Base-by-base conservation (phyloP, 352 stramenopile species). In the Pythium brassicae region DNA sequence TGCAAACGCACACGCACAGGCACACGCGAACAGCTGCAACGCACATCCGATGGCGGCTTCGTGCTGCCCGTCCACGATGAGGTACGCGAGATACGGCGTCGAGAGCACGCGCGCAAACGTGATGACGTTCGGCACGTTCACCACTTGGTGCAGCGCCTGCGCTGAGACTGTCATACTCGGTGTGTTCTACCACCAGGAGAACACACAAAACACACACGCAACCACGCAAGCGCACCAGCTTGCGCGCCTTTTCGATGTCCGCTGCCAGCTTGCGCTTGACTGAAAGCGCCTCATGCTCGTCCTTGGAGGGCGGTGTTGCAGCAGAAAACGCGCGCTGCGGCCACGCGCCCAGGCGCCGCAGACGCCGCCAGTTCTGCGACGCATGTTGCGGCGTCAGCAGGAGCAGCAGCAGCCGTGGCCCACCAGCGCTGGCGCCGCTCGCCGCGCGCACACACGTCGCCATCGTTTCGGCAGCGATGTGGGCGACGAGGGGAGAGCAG, bases 91-190 rank as follows among this genome's bases (percentile, higher is more conserved):
- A 55, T 92, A 94, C 2, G 83, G 83, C 39, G 83, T 94, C 50
- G 79, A 68, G 34, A 87, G 42, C 62, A 94, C 92, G 34, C 83
- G 69, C 9, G 81, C 74, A 27, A 86, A 70, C n/a, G 83, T 94
- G 57, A 94, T 92, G 19, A 82, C 61, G 47, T 94, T 94, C 10
- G 83, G 81, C 29, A 89, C 69, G 46, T 90, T 94, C 50, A 89
- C 52, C 6, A 92, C 69, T 67, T 90, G 77, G 32, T 87, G 78
- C 55, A 82, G 66, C n/a, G 77, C 71, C 74, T 85, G 40, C 37
- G 50, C 3, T 11, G 11, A 15, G 15, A n/a, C 6, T 23, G 46
- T 51, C 25, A 51, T n/a, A n/a, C n/a, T n/a, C n/a, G n/a, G n/a
- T n/a, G n/a, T n/a, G n/a, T n/a, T n/a, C n/a, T n/a, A n/a, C n/a